phyloP scores from a whole-genome alignment of 129 eudicot genomes.

The Saussurea involucrata region DNA sequence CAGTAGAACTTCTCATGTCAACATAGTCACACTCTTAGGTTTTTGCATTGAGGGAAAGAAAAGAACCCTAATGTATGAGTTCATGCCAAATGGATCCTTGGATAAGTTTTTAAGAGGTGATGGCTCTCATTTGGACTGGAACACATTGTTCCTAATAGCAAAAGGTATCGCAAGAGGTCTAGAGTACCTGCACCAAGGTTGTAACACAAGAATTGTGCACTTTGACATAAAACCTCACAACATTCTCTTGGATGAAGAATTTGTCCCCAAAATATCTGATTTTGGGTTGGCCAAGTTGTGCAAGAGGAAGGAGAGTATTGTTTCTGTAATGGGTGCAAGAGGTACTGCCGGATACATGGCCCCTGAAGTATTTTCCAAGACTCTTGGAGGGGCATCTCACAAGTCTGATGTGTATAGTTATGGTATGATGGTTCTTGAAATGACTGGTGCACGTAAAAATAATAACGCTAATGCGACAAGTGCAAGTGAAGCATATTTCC shows the following conservation, averaged over 20 bases:
- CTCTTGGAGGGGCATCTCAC: constrained; percentile 1
- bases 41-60: constrained; percentile 16
- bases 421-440: constrained; percentile 3
- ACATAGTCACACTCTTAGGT: not conserved
- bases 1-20: not conserved
- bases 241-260: constrained; percentile 60
- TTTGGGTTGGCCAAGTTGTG: constrained; percentile 64
- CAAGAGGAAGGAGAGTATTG: not conserved
- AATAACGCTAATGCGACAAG: not conserved
- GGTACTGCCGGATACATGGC: not conserved
- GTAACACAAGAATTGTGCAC: constrained; percentile 34
- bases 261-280: constrained; percentile 80
- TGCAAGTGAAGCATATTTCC: not conserved
- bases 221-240: constrained; percentile 32
- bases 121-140: not conserved
- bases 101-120: not conserved
- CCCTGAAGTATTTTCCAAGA: not conserved
- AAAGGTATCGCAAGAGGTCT: constrained; percentile 27
- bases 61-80: constrained; percentile 15
- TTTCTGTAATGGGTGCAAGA: not conserved
- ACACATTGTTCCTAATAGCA: not conserved
- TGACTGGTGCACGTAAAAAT: not conserved
- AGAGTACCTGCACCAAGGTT: constrained; percentile 29
- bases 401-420: constrained; percentile 2
- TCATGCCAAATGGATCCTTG: constrained; percentile 16